Evolutionary conservation across 306 rosid genomes (phyloP).

Genomic region (Quercus robur): DNA sequence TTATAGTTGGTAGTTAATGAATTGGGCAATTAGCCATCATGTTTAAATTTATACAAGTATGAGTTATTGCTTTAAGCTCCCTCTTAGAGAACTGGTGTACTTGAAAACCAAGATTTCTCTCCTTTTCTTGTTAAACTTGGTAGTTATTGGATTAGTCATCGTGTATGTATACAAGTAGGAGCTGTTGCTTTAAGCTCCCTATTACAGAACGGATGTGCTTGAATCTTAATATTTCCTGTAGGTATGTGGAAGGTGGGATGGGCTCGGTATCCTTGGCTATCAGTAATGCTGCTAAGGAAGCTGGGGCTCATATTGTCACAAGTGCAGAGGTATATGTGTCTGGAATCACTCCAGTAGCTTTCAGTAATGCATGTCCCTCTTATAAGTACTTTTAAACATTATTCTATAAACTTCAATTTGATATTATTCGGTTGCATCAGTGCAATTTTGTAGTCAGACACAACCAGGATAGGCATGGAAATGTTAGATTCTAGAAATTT

Average conservation of each 20-base stretch:
- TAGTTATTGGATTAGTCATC: conserved; percentile 1
- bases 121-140: conserved; percentile 5
- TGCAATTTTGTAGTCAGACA: background rate
- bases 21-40: background rate
- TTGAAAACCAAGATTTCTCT: conserved; percentile 17
- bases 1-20: conserved; percentile 8
- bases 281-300: conserved; percentile 68
- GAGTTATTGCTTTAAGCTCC: background rate
- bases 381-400: background rate
- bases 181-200: background rate
- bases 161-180: background rate
- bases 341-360: conserved; percentile 18
- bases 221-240: conserved; percentile 26
- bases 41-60: background rate
- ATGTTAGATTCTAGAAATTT: background rate
- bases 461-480: background rate
- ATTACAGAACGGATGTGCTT: background rate
- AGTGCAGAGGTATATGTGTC: conserved; percentile 60
- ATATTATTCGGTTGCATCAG: background rate
- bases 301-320: conserved; percentile 76
- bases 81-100: background rate
- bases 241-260: conserved; percentile 99
- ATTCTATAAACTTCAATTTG: conserved; percentile 8
- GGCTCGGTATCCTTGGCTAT: conserved; percentile 92
- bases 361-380: background rate